These are phyloP conservation scores for Alopecurus myosuroides DNA, from an alignment of 176 grass and related monocot species.

Conservation along the genomic window DNA sequence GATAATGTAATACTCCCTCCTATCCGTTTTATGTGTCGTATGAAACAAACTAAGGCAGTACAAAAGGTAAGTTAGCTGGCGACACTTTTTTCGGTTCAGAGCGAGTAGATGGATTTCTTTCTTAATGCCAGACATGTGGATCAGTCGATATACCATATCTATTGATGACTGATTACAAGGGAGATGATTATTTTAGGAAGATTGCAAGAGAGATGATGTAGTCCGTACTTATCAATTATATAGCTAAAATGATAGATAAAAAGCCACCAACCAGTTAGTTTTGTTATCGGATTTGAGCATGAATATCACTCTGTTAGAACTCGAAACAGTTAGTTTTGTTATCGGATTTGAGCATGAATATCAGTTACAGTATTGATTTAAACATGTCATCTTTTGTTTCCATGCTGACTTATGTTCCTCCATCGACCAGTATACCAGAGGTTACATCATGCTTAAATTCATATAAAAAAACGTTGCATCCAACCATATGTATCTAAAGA, in stretches of 20 bases:
- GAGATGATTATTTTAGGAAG: background rate
- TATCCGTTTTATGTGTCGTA: no score
- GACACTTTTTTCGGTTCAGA: no score
- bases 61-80: no score
- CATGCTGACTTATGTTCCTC: background rate
- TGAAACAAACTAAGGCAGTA: no score
- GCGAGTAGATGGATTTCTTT: background rate
- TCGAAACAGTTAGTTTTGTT: no score
- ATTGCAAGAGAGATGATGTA: background rate
- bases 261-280: background rate
- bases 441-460: conserved; percentile 11
- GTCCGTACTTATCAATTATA: background rate
- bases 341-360: background rate
- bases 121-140: background rate
- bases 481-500: no score
- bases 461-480: background rate
- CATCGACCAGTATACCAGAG: conserved; percentile 76
- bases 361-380: background rate
- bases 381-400: background rate
- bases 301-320: background rate
- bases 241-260: background rate
- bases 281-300: no score
- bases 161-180: background rate
- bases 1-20: background rate
- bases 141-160: background rate